Evolutionary conservation across 2,329 filamentous ascomycete genomes (phyloP), one percentile per base, ranked within the genome.

Genomic region (Arthroderma uncinatum): DNA sequence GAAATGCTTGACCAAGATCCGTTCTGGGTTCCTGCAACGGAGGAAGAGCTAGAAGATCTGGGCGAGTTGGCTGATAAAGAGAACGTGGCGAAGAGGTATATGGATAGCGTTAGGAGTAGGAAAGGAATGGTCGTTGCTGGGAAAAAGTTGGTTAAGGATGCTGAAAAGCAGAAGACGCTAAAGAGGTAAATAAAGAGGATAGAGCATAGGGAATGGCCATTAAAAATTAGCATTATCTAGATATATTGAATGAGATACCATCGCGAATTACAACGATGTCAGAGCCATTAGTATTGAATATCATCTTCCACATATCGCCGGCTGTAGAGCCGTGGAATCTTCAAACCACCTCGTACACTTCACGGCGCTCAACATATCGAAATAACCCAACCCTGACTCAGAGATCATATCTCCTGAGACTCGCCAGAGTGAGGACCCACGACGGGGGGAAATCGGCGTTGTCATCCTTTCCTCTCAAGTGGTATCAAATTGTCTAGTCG

Each of bases 11-110:
- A 97, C 69, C 86, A 96, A 73, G 93, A 98, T 75, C 93, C 93
- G 0, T 95, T 94, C 76, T 98, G 93, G 93, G 90, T 95, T 50
- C 93, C 93, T 1, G 90, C 89, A 62, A 97, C 92, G 0, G 93
- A 97, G 68, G 93, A 97, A 70, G 89, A 98, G 67, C 74, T 98
- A 54, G 93, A 98, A 78, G 93, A 98, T 76, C 74, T 98, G 60
- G 93, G 93, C 25, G 92, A 97, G 77, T 76, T 92, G 69, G 93
- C 89, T 2, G 93, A 98, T 74, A 82, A 82, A 67, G 93, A 97
- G 78, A 97, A 96, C 73, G 88, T 97, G 54, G 93, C 93, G 23
- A 95, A 94, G 81, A 77, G 87, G 68, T 97, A 97, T 76, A 91
- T 98, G 81, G 93, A 98, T 74, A 78, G 81, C 37, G 92, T 98